Evolutionary conservation across 1,139 yeast species (phyloP).

Genomic region (Nakaseomyces bracarensis): DNA sequence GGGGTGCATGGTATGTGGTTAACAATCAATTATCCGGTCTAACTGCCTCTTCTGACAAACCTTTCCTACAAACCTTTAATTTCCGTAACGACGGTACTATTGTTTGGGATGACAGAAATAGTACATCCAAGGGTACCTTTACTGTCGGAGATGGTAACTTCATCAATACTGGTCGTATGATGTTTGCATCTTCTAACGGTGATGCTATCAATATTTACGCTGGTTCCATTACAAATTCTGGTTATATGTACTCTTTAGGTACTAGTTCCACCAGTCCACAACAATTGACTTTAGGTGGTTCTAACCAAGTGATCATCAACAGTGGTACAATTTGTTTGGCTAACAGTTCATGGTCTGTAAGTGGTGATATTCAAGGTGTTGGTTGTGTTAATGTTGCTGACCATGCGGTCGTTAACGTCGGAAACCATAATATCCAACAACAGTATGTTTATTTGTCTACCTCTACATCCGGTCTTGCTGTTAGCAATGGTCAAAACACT

Average conservation of each 20-base stretch:
- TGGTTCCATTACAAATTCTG: not conserved
- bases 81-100: conserved; percentile 3
- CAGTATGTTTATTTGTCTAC: not conserved
- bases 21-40: not conserved
- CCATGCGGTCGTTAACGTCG: not conserved
- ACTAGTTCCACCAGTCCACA: not conserved
- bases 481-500: not conserved
- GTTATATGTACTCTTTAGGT: conserved; percentile 1
- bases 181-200: not conserved
- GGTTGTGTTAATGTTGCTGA: conserved; percentile 2
- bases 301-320: not conserved
- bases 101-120: not conserved
- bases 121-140: not conserved
- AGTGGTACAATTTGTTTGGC: conserved; percentile 6
- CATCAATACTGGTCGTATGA: not conserved
- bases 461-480: not conserved
- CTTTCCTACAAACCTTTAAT: not conserved
- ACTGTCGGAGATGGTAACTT: not conserved
- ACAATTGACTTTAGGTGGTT: not conserved
- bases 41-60: not conserved
- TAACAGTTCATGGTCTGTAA: not conserved
- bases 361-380: not conserved
- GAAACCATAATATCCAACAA: not conserved
- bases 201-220: not conserved
- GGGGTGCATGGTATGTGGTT: not conserved